Evolutionary conservation across 805 yeast genomes (phyloP), one percentile per base, ranked within the genome.

Genomic region (Clavispora vitiphila): DNA sequence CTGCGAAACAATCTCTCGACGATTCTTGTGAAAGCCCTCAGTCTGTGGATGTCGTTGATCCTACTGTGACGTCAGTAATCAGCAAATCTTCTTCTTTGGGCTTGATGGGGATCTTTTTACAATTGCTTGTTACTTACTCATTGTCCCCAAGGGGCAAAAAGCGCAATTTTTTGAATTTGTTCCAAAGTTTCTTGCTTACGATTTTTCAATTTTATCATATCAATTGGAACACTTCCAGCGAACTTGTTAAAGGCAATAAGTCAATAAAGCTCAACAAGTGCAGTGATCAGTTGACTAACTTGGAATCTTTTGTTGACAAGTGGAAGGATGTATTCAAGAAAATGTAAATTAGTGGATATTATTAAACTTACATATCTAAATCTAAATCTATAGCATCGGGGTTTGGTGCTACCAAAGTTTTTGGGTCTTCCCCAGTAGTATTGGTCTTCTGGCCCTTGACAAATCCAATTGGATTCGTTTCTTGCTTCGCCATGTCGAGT

Each of bases 361-460:
- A 5, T 5, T 24, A 8, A 16, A 12, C 10, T 45, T 46, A 56
- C 57, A 55, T 53, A 40, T 59, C 65, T 73, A 69, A 65, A 44
- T 80, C 84, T 34, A 83, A 51, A 18, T 78, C 84, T 34, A 83
- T 79, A 34, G 75, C 79, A 51, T 81, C 85, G 1, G 83, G 80
- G 53, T 82, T 81, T 1, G 41, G 53, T 23, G 15, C 9, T n/a
- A 31, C 6, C 14, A 20, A 29, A 15, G 14, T 16, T 29, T 15
- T 32, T 10, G 34, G 14, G 11, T 21, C 38, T 3, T 39, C 39
- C 11, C 34, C 37, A 8, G n/a, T n/a, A 6, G 30, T 37, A 11
- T 19, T 26, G 12, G 29, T 46, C 4, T 38, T 34, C 5, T 56
- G 48, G 8, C 54, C 44, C 35, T 54, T 56, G 47, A 80, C 70